Base-by-base conservation (phyloP, 2,329 filamentous ascomycete species). In the Monosporascus sp. region DNA sequence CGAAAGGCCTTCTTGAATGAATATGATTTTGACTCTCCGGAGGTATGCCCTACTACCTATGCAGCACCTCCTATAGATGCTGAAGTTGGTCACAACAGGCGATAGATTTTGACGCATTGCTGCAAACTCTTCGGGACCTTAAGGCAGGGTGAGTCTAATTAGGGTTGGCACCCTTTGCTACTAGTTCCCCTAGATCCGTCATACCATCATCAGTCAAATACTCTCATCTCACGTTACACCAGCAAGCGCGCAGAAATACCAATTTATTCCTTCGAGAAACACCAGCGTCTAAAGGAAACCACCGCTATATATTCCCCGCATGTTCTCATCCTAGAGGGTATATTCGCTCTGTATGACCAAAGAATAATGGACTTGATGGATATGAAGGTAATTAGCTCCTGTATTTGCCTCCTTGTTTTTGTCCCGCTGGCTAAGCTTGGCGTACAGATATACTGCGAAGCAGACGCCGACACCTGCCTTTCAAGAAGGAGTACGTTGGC, bases 221-320 rank as follows among this genome's bases (percentile, higher is more conserved):
- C 20, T 49, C 51, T 22, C 51, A 46, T 26, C 14, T 46, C 16
- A 46, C 26, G 14, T 24, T 46, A 9, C 16, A 44, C 27, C 61
- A 93, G 89, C 55, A 91, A 89, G 70, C 87, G 89, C 66, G 88
- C 91, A 51, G 91, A 97, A 62, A 91, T 99, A 52, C 94, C 94
- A 0, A 79, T 96, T 11, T 99, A 99, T 70, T 99, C 94, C 0
- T 99, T 99, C 70, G 83, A 90, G 61, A 88, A 96, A 67, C 94
- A 99, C 72, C 84, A 89, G 57, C 84, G 94, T 48, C 70, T 92
- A 48, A 78, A 86, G 11, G 79, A 88, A 60, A 96, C 91, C 0
- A 95, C 88, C 0, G 87, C 89, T 1, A 90, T 99, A 56, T 99
- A 99, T 69, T 97, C 94, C 5, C 94, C 94, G 1, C 94, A 96